Evolutionary conservation across 176 grass and related monocot genomes (phyloP), one percentile per base, ranked within the genome.

Genomic region (Pharus latifolius): DNA sequence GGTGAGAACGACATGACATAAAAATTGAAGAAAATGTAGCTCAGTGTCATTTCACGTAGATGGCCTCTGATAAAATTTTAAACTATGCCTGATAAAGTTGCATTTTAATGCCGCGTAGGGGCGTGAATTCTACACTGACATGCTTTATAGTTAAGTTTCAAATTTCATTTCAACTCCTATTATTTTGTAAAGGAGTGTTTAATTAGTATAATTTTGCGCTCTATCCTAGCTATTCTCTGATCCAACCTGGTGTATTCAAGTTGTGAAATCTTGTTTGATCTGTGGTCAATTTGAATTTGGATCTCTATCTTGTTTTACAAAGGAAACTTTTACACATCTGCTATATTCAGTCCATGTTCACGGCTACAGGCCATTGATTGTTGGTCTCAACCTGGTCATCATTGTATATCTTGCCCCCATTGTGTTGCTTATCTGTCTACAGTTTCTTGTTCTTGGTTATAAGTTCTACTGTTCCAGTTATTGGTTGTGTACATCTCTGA

Each of bases 401-500:
- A 38, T 2, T 19, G 35, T 26, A 2, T 16, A 16, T 43, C 0
- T 47, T 56, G 20, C 47, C 27, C 57, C 31, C 46, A 4, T 12
- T 5, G 3, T 61, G 23, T 54, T 62, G 17, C 16, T 24, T 49
- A 16, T 76, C 68, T 76, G 12, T 2, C 26, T 0, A 4, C 10
- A 52, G 0, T 53, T 33, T 66, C 16, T 57, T 67, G n/a, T 7
- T 33, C 43, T 38, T 2, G 9, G 15, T 55, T 75, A 14, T 30
- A 55, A 26, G 16, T 49, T 51, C 24, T 69, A 17, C 23, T 19
- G 23, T 23, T 41, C 37, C 47, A 47, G 34, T 68, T 4, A 38
- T 66, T 65, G 35, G 4, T 53, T 38, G 17, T 49, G 33, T 60
- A n/a, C 74, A 49, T 58, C 19, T 57, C 68, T 83, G 3, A 82